Conservation (phyloP, 768 basidiomycete genomes). For the Amanita inopinata region DNA sequence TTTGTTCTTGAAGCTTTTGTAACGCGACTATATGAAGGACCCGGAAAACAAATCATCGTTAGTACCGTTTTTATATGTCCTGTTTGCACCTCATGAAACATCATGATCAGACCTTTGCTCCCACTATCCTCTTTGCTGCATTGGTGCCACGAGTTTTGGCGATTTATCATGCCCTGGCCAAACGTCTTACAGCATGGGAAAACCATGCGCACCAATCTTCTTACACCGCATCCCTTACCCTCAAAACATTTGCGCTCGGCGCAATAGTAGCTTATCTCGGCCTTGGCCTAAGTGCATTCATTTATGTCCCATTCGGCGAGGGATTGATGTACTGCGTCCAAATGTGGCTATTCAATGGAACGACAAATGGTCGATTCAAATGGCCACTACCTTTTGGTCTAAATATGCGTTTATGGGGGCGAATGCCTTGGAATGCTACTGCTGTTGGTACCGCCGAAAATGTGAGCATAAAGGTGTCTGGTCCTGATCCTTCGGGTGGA, state of each 20-base stretch:
- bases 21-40: conserved; percentile 79
- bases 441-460: not conserved
- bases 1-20: conserved; percentile 90
- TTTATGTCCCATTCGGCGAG: conserved; percentile 92
- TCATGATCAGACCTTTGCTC: conserved; percentile 52
- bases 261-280: conserved; percentile 88
- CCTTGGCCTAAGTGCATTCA: conserved; percentile 87
- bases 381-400: conserved; percentile 11
- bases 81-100: not conserved
- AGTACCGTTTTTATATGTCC: conserved; percentile 20
- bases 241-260: conserved; percentile 86
- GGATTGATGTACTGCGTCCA: conserved; percentile 60
- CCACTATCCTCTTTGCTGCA: conserved; percentile 74
- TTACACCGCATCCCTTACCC: conserved; percentile 70
- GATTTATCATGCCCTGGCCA: conserved; percentile 61
- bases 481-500: conserved; percentile 11
- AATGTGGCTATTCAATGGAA: conserved; percentile 25
- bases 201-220: conserved; percentile 79
- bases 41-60: conserved; percentile 71
- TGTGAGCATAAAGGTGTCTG: conserved; percentile 6
- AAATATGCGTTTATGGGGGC: conserved; percentile 14
- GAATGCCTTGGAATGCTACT: conserved; percentile 22
- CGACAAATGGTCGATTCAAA: conserved; percentile 14
- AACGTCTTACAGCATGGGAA: conserved; percentile 77
- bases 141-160: conserved; percentile 75